Evolutionary conservation across 495 filamentous ascomycete species (phyloP), one percentile per base, ranked within the genome.

Genomic region (Evernia prunastri): DNA sequence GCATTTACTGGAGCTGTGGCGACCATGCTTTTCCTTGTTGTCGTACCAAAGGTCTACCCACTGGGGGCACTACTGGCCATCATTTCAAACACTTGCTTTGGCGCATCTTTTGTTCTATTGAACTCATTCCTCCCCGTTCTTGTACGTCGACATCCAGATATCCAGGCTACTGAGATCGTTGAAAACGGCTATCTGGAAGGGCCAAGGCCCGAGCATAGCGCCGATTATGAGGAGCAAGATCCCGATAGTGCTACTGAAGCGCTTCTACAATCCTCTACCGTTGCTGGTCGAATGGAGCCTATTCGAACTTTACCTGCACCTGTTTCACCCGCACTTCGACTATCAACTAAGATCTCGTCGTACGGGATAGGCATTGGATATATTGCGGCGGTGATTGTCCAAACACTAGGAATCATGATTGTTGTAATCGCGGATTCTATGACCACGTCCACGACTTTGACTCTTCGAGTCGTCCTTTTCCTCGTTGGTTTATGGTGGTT

Each of bases 401-500:
- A 96, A 72, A 83, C 86, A 59, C 73, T 91, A 31, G 86, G 86
- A 57, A 93, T 96, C 58, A 67, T 86, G 13, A 82, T 95, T 29
- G 79, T 95, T 10, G 73, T 90, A 20, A 67, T 76, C 27, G 88
- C 88, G 67, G 79, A 82, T 33, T 86, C 86, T 64, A 67, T 75
- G 35, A 87, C 87, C 66, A 80, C 83, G n/a, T 89, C 88, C 60
- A 87, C 88, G 13, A 89, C 87, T 0, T 87, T 89, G 75, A 88
- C 87, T 5, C 81, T 94, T 58, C 87, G 92, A 42, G 77, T 96
- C 37, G 90, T 92, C 5, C 81, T 98, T 13, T 92, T 95, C 70
- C 71, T 91, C 45, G 86, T 97, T 58, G 94, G 94, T 18, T 73
- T 86, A n/a, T 98, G 94, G 94, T 97, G 94, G 94, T 86, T 94